Percentiles rank a stretch among this genome's conserved stretches.
Conservation (phyloP, 2,329 filamentous ascomycete species). For the Zymoseptoria passerinii region DNA sequence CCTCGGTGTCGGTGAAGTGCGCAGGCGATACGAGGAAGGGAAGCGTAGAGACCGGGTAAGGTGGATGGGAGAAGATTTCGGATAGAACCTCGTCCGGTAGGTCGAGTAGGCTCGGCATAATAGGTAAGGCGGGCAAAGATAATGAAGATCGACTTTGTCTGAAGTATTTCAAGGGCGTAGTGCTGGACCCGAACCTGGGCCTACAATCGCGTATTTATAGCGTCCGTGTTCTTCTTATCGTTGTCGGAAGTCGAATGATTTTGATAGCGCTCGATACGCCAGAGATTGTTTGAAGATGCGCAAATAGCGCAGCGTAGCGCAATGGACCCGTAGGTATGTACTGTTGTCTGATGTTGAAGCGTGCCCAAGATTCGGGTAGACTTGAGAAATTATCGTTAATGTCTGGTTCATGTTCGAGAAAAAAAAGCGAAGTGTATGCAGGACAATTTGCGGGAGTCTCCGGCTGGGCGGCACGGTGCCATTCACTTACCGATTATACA, state of each 20-base stretch:
- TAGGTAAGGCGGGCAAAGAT: neutral
- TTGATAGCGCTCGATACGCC: too few species aligned
- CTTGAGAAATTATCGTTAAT: neutral
- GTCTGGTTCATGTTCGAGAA: neutral
- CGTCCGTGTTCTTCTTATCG: too few species aligned
- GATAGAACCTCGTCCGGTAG: neutral
- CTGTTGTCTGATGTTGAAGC: neutral
- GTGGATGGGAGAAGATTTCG: neutral
- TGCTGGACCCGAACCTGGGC: too few species aligned
- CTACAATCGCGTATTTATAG: too few species aligned
- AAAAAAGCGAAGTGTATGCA: neutral
- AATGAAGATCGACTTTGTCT: too few species aligned
- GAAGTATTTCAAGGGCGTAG: too few species aligned
- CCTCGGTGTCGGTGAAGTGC: neutral
- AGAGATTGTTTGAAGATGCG: neutral
- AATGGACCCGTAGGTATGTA: neutral
- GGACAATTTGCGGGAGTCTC: neutral
- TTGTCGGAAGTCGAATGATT: too few species aligned
- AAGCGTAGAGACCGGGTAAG: neutral
- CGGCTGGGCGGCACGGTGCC: too few species aligned
- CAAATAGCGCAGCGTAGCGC: neutral
- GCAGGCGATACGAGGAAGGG: neutral
- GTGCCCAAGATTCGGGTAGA: neutral
- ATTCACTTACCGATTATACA: neutral
- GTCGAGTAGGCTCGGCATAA: neutral